A percentile compares a stretch with the other conserved stretches of the same genome.
Conservation (phyloP, 257 asterid genomes). For the Solanum virginianum region DNA sequence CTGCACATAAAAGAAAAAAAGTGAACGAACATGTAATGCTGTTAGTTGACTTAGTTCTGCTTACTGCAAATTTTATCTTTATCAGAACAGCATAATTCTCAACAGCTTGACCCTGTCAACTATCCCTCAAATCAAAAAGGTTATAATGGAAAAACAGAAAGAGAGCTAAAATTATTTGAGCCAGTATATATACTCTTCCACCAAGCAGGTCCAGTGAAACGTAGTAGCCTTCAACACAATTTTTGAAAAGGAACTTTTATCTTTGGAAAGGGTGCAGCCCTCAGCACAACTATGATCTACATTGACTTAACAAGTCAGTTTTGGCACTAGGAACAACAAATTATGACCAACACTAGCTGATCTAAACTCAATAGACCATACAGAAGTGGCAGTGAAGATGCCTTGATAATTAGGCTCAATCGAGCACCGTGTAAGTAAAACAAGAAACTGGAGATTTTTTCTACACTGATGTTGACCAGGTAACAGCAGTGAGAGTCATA, state of each 20-base stretch:
- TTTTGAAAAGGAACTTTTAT: not conserved
- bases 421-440: not conserved
- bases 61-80: not conserved
- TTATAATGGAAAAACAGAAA: not conserved
- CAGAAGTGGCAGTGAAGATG: not conserved
- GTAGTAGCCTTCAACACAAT: not conserved
- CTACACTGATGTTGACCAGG: not conserved
- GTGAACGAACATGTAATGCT: not conserved
- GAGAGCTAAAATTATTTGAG: not conserved
- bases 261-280: not conserved
- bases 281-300: not conserved
- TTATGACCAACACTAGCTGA: not conserved
- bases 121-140: not conserved
- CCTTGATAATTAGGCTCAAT: not conserved
- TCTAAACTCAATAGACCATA: not conserved
- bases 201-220: not conserved
- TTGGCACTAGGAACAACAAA: not conserved
- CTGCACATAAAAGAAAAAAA: conserved; percentile 24
- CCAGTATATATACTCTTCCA: not conserved
- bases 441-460: not conserved
- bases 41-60: not conserved
- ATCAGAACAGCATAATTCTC: not conserved
- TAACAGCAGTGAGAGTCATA: conserved; percentile 10
- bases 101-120: not conserved
- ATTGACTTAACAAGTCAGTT: not conserved